Conservation (phyloP, 805 yeast genomes). For the Myxozyma sirexii region DNA sequence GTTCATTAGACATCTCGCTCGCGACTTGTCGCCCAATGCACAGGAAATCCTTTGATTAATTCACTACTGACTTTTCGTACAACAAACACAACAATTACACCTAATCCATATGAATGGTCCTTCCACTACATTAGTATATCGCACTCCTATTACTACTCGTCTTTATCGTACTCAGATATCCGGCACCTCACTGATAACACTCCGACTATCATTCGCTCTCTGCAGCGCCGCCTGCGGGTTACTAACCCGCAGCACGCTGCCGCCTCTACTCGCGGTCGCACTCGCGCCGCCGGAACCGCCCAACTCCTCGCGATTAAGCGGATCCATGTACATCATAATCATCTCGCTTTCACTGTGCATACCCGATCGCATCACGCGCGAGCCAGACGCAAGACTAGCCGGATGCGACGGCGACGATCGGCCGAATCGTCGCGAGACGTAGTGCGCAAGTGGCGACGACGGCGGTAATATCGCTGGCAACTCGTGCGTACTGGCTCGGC, state of each 20-base stretch:
- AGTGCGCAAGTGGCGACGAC: background rate
- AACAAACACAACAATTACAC: too few species aligned
- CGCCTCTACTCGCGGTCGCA: background rate
- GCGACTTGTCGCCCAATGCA: too few species aligned
- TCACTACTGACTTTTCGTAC: too few species aligned
- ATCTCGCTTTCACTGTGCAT: conserved; percentile 6
- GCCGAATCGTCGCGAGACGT: background rate
- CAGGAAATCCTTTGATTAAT: too few species aligned
- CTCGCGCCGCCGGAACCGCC: background rate
- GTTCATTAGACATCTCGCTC: too few species aligned
- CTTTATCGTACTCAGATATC: too few species aligned
- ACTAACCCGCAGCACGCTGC: background rate
- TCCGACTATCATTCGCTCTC: background rate
- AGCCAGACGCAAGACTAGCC: background rate
- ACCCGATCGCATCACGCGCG: background rate
- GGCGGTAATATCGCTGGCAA: too few species aligned
- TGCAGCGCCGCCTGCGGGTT: background rate
- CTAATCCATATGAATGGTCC: too few species aligned
- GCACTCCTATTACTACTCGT: too few species aligned
- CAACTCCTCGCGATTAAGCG: conserved; percentile 5
- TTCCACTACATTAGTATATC: too few species aligned
- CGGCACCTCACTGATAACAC: background rate
- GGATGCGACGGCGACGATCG: background rate
- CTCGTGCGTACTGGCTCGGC: too few species aligned
- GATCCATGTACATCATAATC: conserved; percentile 17